Evolutionary conservation across 257 asterid genomes (phyloP).

Genomic region (Rehmannia glutinosa): DNA sequence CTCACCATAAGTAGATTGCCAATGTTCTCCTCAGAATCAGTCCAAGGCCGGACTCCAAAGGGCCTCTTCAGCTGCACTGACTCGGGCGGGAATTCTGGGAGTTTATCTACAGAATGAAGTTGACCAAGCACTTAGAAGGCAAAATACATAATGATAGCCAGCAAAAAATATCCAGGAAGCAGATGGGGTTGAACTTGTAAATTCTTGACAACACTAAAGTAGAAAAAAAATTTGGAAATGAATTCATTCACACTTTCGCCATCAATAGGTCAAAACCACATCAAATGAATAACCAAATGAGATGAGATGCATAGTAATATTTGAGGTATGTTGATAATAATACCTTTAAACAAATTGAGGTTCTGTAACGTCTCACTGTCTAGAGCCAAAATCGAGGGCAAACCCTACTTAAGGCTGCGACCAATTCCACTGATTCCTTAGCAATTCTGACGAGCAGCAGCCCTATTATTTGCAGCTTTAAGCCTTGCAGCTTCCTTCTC

Average conservation of each 20-base stretch:
- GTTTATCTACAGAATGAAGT: conserved; percentile 47
- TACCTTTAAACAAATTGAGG: conserved; percentile 49
- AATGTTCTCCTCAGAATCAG: conserved; percentile 59
- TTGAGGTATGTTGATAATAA: conserved; percentile 7
- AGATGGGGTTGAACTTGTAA: not conserved
- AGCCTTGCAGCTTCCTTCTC: conserved; percentile 89
- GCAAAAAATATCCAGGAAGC: conserved; percentile 13
- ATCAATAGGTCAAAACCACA: not conserved
- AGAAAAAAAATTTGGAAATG: not conserved
- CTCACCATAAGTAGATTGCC: conserved; percentile 88
- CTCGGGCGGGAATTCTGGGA: conserved; percentile 67
- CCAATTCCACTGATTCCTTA: conserved; percentile 80
- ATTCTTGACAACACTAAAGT: not conserved
- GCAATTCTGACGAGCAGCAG: conserved; percentile 84
- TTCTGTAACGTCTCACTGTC: conserved; percentile 56
- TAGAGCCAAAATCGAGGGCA: conserved; percentile 64
- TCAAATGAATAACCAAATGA: not conserved
- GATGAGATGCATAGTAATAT: not conserved
- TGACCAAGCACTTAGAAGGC: conserved; percentile 11
- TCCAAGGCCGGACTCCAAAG: conserved; percentile 71
- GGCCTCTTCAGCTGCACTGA: conserved; percentile 62
- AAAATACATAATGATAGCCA: conserved; percentile 8
- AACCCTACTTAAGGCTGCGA: conserved; percentile 58
- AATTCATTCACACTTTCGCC: not conserved
- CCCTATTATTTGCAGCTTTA: conserved; percentile 81